Conservation (phyloP, 108 stramenopile species). For the Skeletonema marinoi region DNA sequence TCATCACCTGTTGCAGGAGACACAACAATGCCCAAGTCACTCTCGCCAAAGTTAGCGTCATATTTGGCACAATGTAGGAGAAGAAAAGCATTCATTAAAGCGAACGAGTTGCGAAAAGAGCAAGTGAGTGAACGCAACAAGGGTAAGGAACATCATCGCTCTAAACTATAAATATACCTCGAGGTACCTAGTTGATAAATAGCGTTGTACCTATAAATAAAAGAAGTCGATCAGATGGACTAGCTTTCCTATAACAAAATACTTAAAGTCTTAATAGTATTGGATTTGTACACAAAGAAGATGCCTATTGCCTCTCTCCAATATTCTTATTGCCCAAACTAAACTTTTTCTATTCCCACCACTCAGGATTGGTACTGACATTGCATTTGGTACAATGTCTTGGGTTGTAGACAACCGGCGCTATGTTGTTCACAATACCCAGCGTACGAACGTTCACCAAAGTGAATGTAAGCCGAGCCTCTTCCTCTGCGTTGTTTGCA, state of each 20-base stretch:
- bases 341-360: not conserved
- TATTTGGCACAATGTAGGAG: slow-evolving; percentile 53
- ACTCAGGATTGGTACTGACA: not conserved
- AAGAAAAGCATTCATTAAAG: slow-evolving; percentile 44
- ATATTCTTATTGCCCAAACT: not conserved
- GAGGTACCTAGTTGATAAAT: no score
- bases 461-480: not conserved
- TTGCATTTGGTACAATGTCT: not conserved
- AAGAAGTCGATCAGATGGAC: no score
- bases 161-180: slow-evolving; percentile 7
- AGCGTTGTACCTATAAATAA: no score
- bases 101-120: slow-evolving; percentile 32
- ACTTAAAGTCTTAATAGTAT: no score
- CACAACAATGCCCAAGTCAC: not conserved
- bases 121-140: slow-evolving; percentile 4
- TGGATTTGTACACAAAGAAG: no score
- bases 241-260: no score
- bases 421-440: not conserved
- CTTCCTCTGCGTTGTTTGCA: not conserved
- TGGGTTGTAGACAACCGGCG: not conserved
- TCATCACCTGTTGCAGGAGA: not conserved
- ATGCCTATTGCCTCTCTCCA: no score
- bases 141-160: not conserved
- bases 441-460: not conserved
- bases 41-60: slow-evolving; percentile 14